Conservation (phyloP, 805 yeast species). For the Sungouiella thailandica region DNA sequence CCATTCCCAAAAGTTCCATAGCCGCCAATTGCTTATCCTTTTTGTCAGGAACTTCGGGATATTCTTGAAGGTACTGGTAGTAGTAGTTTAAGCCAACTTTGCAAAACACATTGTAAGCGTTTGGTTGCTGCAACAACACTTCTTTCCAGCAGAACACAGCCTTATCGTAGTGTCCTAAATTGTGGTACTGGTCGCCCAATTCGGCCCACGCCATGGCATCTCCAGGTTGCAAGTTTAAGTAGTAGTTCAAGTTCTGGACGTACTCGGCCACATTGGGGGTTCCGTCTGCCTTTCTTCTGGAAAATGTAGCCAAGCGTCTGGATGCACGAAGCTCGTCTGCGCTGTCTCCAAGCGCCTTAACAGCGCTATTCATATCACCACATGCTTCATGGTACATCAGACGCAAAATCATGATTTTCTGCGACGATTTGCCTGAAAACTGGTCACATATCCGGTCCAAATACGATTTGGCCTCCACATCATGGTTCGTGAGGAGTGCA, state of each 20-base stretch:
- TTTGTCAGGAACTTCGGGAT: slow-evolving; percentile 13
- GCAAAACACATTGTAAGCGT: slow-evolving; percentile 62
- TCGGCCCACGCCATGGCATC: slow-evolving; percentile 81
- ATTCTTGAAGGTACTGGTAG: slow-evolving; percentile 23
- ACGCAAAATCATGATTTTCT: slow-evolving; percentile 51
- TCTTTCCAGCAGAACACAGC: slow-evolving; percentile 69
- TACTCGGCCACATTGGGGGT: slow-evolving; percentile 31
- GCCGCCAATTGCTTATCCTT: slow-evolving; percentile 28
- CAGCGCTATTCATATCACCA: slow-evolving; percentile 30
- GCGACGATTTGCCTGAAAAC: slow-evolving; percentile 53
- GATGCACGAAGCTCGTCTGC: slow-evolving; percentile 34
- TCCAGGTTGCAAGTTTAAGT: slow-evolving; percentile 60
- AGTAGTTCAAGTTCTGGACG: slow-evolving; percentile 49
- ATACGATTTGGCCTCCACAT: slow-evolving; percentile 63
- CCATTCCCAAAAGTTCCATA: slow-evolving; percentile 19
- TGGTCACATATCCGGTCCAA: slow-evolving; percentile 64
- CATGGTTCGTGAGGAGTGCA: slow-evolving; percentile 54
- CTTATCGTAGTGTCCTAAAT: slow-evolving; percentile 58
- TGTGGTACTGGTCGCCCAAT: slow-evolving; percentile 58
- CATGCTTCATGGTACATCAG: slow-evolving; percentile 55
- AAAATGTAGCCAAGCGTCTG: slow-evolving; percentile 33
- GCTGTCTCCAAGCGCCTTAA: slow-evolving; percentile 21
- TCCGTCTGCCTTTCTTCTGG: slow-evolving; percentile 17
- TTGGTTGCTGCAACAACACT: slow-evolving; percentile 60
- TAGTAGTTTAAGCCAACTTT: slow-evolving; percentile 47